These are phyloP conservation scores for Geotrichum armillariae DNA, from an alignment of 1,139 yeast genomes.

Conservation along the genomic window DNA sequence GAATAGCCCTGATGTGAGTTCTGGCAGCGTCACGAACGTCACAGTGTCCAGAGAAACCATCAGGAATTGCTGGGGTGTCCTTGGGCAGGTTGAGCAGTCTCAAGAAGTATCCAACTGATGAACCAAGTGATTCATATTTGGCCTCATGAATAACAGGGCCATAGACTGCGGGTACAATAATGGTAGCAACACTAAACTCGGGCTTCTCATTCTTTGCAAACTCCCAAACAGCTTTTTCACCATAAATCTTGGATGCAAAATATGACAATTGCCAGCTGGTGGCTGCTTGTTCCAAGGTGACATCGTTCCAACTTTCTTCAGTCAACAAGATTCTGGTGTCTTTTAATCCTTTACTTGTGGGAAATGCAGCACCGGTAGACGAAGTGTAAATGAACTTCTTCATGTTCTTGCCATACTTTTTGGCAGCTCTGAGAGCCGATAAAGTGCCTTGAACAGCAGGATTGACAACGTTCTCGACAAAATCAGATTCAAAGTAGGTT, in stretches of 20 bases:
- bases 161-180: neutral
- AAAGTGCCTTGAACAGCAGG: conserved; percentile 11
- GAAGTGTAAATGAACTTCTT: conserved; percentile 7
- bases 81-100: neutral
- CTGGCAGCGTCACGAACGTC: conserved; percentile 1
- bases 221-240: conserved; percentile 1
- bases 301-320: neutral
- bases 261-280: neutral
- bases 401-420: neutral
- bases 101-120: neutral
- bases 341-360: conserved; percentile 23
- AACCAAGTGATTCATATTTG: neutral
- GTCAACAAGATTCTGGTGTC: conserved; percentile 22
- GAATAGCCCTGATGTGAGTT: neutral
- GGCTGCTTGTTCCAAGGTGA: neutral
- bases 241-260: neutral
- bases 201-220: neutral
- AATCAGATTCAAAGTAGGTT: conserved; percentile 31
- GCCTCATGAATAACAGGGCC: conserved; percentile 5
- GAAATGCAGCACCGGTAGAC: conserved; percentile 8
- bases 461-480: conserved; percentile 4
- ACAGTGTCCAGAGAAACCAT: neutral
- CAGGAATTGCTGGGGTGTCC: neutral
- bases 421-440: neutral
- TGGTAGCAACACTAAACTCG: neutral